Evolutionary conservation across 768 basidiomycete genomes (phyloP).

Genomic region (Suillus spraguei): DNA sequence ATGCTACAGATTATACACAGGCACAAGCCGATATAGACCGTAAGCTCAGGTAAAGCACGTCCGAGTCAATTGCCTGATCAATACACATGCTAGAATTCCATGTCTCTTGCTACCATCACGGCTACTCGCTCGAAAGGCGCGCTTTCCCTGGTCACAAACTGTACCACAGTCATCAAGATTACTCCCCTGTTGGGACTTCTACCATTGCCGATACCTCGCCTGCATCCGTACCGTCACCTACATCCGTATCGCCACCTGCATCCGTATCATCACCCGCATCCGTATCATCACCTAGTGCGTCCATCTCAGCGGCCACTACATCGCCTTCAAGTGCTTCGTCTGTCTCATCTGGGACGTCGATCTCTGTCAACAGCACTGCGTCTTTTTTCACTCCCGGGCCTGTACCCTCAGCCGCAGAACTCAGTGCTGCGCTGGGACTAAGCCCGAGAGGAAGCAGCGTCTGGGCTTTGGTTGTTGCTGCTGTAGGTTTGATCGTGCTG

Average conservation of each 20-base stretch:
- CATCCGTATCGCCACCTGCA: no score
- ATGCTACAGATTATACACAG: slow-evolving; percentile 29
- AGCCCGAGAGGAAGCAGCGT: no score
- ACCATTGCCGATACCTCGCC: neutral
- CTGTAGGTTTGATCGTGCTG: neutral
- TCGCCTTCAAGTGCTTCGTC: neutral
- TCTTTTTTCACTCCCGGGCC: neutral
- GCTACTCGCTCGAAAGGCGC: slow-evolving; percentile 21
- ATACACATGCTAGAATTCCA: slow-evolving; percentile 21
- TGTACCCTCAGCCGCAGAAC: neutral
- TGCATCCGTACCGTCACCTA: neutral
- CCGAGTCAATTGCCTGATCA: neutral
- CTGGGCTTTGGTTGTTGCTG: neutral
- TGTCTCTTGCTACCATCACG: slow-evolving; percentile 23
- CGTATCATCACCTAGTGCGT: no score
- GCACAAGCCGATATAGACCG: slow-evolving; percentile 38
- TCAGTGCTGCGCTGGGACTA: neutral
- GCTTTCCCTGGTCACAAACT: slow-evolving; percentile 29
- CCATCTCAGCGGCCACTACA: neutral
- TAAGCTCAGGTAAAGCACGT: slow-evolving; percentile 21
- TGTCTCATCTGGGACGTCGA: neutral
- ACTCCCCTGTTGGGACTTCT: neutral
- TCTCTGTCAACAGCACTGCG: neutral
- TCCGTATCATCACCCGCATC: no score
- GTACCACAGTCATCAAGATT: slow-evolving; percentile 11